These are phyloP conservation scores for Flaveria brownii DNA, from an alignment of 129 eudicot species.

Conservation along the genomic window DNA sequence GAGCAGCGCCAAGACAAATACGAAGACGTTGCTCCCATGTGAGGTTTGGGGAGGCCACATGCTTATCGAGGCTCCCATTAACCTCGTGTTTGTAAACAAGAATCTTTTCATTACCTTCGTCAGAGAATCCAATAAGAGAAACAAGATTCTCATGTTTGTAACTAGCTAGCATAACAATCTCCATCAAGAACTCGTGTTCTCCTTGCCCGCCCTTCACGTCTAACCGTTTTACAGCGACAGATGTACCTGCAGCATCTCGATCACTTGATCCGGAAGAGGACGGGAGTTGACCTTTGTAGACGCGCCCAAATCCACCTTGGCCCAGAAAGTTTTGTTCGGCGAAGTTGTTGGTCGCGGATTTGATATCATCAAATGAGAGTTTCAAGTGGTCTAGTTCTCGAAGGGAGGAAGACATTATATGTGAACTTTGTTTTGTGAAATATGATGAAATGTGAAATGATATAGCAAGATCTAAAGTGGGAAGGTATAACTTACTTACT, in stretches of 20 bases:
- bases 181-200: slow-evolving; percentile 3
- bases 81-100: slow-evolving; percentile 13
- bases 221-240: slow-evolving; percentile 2
- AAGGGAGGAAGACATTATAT: neutral
- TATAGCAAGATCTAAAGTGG: neutral
- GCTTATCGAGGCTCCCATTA: neutral
- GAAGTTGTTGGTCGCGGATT: slow-evolving; percentile 5
- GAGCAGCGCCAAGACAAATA: slow-evolving; percentile 20
- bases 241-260: neutral
- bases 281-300: slow-evolving; percentile 4
- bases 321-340: neutral
- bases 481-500: too few relatives aligned
- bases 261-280: neutral
- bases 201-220: neutral
- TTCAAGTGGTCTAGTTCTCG: neutral
- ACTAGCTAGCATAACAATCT: slow-evolving; percentile 15
- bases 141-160: slow-evolving; percentile 17
- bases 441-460: neutral
- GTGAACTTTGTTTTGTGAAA: neutral
- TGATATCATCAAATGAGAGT: neutral
- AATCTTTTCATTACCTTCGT: neutral
- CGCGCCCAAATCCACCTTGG: slow-evolving; percentile 12
- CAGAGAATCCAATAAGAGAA: slow-evolving; percentile 14
- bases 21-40: slow-evolving; percentile 25
- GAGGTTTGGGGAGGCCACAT: neutral